Evolutionary conservation across 352 stramenopile genomes (phyloP), one percentile per base, ranked within the genome.

Genomic region (Peronospora belbahrii): DNA sequence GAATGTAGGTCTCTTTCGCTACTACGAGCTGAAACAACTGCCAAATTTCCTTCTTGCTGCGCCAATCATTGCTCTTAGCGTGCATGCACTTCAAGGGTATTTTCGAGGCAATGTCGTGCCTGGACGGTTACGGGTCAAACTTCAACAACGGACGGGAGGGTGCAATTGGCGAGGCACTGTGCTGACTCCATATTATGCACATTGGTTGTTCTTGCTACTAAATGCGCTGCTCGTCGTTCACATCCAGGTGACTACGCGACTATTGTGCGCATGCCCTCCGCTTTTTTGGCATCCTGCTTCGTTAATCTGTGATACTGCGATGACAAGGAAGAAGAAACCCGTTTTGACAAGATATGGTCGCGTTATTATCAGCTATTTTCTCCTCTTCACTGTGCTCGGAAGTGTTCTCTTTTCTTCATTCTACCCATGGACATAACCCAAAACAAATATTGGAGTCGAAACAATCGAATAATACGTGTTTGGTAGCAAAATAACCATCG

Each of bases 1-100:
- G 93, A 95, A 97, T 61, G 82, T 97, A 20, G 94, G 92, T 2
- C 68, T 97, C 8, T 82, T 98, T 27, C 62, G 64, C 10, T 98
- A 98, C 67, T 98, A 95, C 63, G 59, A 96, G 60, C 48, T 75
- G 52, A 95, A 95, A 58, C 91, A 98, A 58, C 51, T 97, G 32
- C 94, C 94, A 23, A 98, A 98, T 54, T 98, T 98, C 50, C 20
- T 97, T 2, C 72, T 98, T 15, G 94, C 94, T 10, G 36, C 69
- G 17, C 94, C 94, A 1, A 78, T 96, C 20, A 38, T 97, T 13
- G n/a, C 54, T 2, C 56, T 97, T 11, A 86, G 77, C 42, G 48
- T 58, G 13, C 58, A 72, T 30, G 72, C 70, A 17, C 66, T 87
- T 20, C 36, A 58, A 10, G 40, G 45, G 6, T 97, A 75, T 47